phyloP scores from a whole-genome alignment of 192 early-diverging fungal genomes.

The Entomortierella lignicola region DNA sequence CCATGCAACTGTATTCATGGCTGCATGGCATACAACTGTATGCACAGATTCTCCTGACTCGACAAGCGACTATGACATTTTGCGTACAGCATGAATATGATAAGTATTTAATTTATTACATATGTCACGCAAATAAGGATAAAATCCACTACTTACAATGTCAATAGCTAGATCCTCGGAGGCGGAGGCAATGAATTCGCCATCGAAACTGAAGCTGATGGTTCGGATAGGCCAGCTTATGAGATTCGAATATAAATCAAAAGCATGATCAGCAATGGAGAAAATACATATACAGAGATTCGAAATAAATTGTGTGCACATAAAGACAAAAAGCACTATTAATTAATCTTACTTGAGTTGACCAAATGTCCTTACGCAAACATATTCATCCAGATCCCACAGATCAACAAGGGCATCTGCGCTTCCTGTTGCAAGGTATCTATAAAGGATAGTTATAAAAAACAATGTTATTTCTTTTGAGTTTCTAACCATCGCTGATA shows the following conservation, averaged over 20 bases:
- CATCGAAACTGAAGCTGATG: constrained; percentile 83
- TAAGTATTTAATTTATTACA: too few species aligned
- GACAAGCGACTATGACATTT: constrained; percentile 75
- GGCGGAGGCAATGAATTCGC: constrained; percentile 77
- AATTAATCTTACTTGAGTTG: constrained; percentile 71
- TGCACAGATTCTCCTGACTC: constrained; percentile 78
- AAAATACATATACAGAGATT: too few species aligned
- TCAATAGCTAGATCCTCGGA: constrained; percentile 85
- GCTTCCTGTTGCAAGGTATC: constrained; percentile 83
- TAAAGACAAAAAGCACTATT: too few species aligned
- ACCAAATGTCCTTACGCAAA: constrained; percentile 74
- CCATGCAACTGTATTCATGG: constrained; percentile 84
- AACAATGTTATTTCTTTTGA: too few species aligned
- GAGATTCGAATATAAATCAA: background rate
- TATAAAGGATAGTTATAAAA: constrained; percentile 4
- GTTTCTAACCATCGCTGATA: too few species aligned
- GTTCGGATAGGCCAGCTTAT: constrained; percentile 80
- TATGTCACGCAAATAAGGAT: background rate
- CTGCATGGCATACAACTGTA: constrained; percentile 71
- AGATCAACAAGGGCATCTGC: constrained; percentile 80
- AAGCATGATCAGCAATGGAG: background rate
- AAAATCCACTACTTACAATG: constrained; percentile 66
- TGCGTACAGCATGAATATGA: background rate
- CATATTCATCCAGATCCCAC: constrained; percentile 78
- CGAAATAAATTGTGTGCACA: too few species aligned